Percentiles rank a stretch among this genome's conserved stretches.
Conservation (phyloP, 2,329 filamentous ascomycete genomes). For the Ilyonectria sp. region DNA sequence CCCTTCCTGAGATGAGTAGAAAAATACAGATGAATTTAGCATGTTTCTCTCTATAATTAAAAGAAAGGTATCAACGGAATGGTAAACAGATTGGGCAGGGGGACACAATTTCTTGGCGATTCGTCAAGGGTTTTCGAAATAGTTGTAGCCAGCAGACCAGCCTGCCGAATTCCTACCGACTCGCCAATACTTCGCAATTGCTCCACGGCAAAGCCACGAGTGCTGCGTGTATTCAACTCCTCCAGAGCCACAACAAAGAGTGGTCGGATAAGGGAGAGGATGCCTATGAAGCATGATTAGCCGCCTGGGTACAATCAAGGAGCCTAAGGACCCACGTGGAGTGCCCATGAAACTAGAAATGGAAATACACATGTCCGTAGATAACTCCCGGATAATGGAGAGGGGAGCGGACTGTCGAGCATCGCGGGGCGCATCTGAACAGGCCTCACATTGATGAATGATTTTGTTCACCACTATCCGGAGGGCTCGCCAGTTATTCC, state of each 20-base stretch:
- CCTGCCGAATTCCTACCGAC: background rate
- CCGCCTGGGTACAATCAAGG: background rate
- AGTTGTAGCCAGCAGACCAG: background rate
- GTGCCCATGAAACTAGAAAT: background rate
- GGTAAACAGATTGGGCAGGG: background rate
- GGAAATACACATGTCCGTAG: background rate
- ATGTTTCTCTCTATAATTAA: background rate
- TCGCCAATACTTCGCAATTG: background rate
- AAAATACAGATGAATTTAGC: too few relatives aligned
- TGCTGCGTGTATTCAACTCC: background rate
- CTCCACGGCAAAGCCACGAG: background rate
- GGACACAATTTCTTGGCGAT: background rate
- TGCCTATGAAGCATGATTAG: background rate
- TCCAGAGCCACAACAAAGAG: background rate
- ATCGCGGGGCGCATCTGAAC: too few relatives aligned
- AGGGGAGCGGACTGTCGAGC: background rate
- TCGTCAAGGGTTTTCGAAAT: background rate
- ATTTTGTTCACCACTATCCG: background rate
- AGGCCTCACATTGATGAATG: background rate
- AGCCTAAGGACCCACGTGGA: background rate
- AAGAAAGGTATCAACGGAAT: constrained; percentile 6
- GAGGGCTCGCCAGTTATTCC: constrained; percentile 9
- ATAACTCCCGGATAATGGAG: background rate
- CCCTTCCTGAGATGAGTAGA: too few relatives aligned
- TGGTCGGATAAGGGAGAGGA: background rate